Base-by-base conservation (phyloP, 2,329 filamentous ascomycete species). In the Teratosphaeria viscida region DNA sequence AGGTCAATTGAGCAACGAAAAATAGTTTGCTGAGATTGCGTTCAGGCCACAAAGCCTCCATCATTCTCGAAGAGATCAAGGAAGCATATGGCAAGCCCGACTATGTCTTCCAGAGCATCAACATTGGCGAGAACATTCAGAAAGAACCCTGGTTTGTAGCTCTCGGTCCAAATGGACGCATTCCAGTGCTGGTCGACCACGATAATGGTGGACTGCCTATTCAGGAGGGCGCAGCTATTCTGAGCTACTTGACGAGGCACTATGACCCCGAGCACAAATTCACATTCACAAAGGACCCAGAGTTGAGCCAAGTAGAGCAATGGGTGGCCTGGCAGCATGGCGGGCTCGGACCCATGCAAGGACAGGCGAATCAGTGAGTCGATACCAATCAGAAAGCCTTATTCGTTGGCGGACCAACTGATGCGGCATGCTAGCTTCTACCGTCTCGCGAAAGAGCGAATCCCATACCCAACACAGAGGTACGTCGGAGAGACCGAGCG, bases 71-170 rank as follows among this genome's bases (percentile, higher is more conserved):
- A 68, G 85, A 88, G 73, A 75, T 87, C 56, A 85, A 84, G 66
- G 83, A 79, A n/a, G 81, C 81, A 12, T 87, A 88, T 62, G 83
- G 82, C 57, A 76, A 78, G 60, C 68, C 67, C 14, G 76, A 82
- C 14, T 87, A 86, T 72, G 81, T 81, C 4, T 80, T 73, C 66
- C 84, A 87, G 65, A 66, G 69, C 59, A 78, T 88, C 70, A 78
- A 85, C 72, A 87, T 85, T 63, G 66, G 68, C 60, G 77, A 84
- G 67, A 85, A 85, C 73, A 79, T 84, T 32, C 85, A 88, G 53
- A 87, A 87, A 71, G 79, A 87, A 75, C 77, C 80, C 1, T 88
- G 85, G 85, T 88, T 82, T 75, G 83, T 79, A 0, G 80, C 81
- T 43, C 69, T 85, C 34, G 81, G 80, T 61, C 84, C 85, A 43